A percentile compares a stretch with the other conserved stretches of the same genome.
Evolutionary conservation across 805 yeast genomes (phyloP).

Genomic region (Starmerella ratchasimensis): DNA sequence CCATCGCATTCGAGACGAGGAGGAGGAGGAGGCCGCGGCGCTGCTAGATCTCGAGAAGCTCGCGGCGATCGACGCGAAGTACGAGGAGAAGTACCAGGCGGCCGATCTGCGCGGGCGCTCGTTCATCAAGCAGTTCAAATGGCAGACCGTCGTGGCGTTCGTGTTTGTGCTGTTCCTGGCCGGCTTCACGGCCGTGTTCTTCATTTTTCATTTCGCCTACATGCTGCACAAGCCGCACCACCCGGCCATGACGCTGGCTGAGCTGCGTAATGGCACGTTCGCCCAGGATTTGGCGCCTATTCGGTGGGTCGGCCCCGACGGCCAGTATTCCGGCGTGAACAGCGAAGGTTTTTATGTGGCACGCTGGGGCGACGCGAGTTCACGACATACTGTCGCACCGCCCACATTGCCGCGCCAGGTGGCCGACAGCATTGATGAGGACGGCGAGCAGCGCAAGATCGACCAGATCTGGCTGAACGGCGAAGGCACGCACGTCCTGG

Average conservation of each 20-base stretch:
- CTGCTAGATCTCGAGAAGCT: too few species aligned
- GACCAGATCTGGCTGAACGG: conserved; percentile 34
- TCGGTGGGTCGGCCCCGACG: conserved; percentile 18
- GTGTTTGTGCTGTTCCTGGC: background rate
- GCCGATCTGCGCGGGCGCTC: background rate
- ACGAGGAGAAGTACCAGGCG: too few species aligned
- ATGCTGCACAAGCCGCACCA: conserved; percentile 1
- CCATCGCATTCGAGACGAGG: too few species aligned
- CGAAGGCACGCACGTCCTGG: conserved; percentile 36
- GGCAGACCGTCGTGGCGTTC: background rate
- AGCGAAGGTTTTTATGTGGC: conserved; percentile 26
- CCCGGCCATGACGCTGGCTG: conserved; percentile 13
- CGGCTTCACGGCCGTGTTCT: background rate
- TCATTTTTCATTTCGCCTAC: background rate
- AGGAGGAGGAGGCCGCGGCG: too few species aligned
- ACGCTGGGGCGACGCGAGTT: conserved; percentile 33
- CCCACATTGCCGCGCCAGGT: too few species aligned
- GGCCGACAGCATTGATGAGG: conserved; percentile 21
- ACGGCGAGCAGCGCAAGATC: conserved; percentile 26
- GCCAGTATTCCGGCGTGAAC: conserved; percentile 12
- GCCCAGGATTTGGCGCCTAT: conserved; percentile 3
- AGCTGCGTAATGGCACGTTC: conserved; percentile 17
- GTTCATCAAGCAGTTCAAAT: background rate
- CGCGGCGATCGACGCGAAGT: too few species aligned
- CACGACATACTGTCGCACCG: too few species aligned